Percentiles rank a stretch among this genome's conserved stretches.
These are phyloP conservation scores for Ogataea methylovora DNA, from an alignment of 805 yeast genomes.

Conservation along the genomic window DNA sequence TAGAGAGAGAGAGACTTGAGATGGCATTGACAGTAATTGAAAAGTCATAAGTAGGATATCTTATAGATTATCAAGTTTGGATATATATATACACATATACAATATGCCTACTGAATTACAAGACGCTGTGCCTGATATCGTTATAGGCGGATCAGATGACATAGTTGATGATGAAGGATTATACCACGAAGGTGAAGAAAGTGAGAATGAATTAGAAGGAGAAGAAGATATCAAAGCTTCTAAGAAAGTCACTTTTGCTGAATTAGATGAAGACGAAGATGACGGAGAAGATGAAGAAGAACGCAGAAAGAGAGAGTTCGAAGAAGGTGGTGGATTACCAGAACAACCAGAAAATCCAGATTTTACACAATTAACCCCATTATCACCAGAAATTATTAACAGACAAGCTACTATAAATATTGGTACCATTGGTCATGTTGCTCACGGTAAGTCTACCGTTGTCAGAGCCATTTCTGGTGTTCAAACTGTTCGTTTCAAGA, in stretches of 20 bases:
- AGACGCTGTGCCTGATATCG: conserved; percentile 78
- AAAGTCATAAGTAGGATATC: too few relatives aligned
- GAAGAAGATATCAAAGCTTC: conserved; percentile 34
- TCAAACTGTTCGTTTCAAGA: conserved; percentile 98
- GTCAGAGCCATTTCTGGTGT: conserved; percentile 99
- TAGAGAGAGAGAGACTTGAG: too few relatives aligned
- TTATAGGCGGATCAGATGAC: conserved; percentile 51
- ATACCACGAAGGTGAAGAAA: conserved; percentile 21
- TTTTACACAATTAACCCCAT: conserved; percentile 71
- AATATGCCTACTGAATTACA: conserved; percentile 73
- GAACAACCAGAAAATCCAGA: conserved; percentile 92
- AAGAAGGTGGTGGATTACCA: conserved; percentile 98
- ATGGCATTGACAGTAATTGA: too few relatives aligned
- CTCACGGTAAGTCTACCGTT: conserved; percentile 96
- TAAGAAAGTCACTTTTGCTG: conserved; percentile 81
- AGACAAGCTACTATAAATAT: conserved; percentile 99
- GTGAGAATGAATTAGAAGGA: conserved; percentile 32
- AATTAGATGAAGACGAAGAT: conserved; percentile 42
- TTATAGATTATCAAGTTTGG: too few relatives aligned
- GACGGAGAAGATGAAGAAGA: conserved; percentile 63
- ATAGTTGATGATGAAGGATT: conserved; percentile 25
- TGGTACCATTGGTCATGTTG: conserved; percentile 99
- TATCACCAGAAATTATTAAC: conserved; percentile 91
- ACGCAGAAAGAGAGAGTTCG: conserved; percentile 74
- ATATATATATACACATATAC: not conserved